phyloP scores from a whole-genome alignment of 352 stramenopile species.

The Thraustochytrium striatum region DNA sequence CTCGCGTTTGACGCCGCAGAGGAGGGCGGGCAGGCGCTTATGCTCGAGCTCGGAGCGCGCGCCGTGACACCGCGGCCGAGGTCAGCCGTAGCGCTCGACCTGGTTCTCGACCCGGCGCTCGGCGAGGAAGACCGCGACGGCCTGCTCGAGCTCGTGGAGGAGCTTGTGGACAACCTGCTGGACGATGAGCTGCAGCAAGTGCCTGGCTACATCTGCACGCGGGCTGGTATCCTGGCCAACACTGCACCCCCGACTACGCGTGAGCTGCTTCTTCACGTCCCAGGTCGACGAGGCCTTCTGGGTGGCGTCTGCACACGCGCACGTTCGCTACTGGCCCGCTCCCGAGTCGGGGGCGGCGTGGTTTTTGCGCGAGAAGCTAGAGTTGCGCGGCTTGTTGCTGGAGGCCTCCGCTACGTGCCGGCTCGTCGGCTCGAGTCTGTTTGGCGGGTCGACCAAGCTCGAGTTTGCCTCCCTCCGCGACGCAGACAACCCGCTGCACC shows the following conservation, averaged over 20 bases:
- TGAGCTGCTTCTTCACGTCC: neutral
- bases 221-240: neutral
- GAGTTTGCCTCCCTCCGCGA: too few relatives aligned
- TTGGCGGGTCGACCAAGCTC: too few relatives aligned
- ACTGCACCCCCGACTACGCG: neutral
- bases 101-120: neutral
- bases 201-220: neutral
- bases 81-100: neutral
- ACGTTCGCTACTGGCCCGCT: too few relatives aligned
- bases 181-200: conserved; percentile 26
- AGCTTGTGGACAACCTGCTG: neutral
- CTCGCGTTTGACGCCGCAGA: neutral
- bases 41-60: conserved; percentile 2
- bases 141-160: neutral
- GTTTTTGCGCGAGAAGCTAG: too few relatives aligned
- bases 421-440: too few relatives aligned
- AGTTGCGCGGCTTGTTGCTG: too few relatives aligned
- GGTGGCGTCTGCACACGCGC: too few relatives aligned
- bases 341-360: too few relatives aligned
- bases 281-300: conserved; percentile 15
- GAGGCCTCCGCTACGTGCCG: too few relatives aligned
- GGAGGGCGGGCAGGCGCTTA: neutral
- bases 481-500: too few relatives aligned
- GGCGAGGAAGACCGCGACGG: neutral
- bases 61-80: neutral